Percentiles rank a stretch among this genome's conserved stretches.
Conservation (phyloP, 345 rosid species). For the Conringia planisiliqua region DNA sequence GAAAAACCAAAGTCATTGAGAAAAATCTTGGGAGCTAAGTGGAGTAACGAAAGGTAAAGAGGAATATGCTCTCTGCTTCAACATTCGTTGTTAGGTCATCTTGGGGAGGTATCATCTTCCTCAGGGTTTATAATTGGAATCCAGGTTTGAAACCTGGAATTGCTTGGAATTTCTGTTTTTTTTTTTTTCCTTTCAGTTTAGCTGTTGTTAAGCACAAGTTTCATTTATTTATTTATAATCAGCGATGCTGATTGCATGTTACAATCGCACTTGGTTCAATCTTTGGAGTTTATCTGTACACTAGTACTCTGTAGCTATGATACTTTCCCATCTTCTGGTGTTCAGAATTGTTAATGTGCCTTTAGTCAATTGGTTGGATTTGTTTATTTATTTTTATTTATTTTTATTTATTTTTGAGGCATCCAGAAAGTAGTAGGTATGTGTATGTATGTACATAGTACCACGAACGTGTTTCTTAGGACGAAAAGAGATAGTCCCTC, state of each 20-base stretch:
- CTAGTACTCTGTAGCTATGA: not conserved
- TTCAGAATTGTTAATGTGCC: slow-evolving; percentile 12
- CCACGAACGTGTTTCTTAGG: no score
- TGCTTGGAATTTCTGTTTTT: not conserved
- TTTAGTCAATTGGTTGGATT: not conserved
- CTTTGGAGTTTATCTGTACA: not conserved
- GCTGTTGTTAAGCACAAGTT: slow-evolving; percentile 4
- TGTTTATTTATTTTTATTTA: not conserved
- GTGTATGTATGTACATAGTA: no score
- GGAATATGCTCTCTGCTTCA: not conserved
- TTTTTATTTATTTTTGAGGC: not conserved
- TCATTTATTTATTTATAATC: slow-evolving; percentile 3
- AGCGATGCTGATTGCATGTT: slow-evolving; percentile 15
- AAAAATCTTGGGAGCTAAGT: slow-evolving; percentile 5
- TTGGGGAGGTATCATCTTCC: slow-evolving; percentile 1
- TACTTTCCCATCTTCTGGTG: not conserved
- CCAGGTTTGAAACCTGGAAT: not conserved
- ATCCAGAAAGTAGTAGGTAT: not conserved
- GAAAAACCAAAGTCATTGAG: slow-evolving; percentile 1
- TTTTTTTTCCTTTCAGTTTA: slow-evolving; percentile 1
- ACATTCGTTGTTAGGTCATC: slow-evolving; percentile 16
- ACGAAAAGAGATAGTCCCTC: not conserved
- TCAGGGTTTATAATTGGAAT: not conserved
- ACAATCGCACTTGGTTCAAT: not conserved
- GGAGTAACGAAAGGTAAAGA: not conserved